Evolutionary conservation across 2,329 filamentous ascomycete genomes (phyloP).

Genomic region (Byssoonygena ceratinophila): DNA sequence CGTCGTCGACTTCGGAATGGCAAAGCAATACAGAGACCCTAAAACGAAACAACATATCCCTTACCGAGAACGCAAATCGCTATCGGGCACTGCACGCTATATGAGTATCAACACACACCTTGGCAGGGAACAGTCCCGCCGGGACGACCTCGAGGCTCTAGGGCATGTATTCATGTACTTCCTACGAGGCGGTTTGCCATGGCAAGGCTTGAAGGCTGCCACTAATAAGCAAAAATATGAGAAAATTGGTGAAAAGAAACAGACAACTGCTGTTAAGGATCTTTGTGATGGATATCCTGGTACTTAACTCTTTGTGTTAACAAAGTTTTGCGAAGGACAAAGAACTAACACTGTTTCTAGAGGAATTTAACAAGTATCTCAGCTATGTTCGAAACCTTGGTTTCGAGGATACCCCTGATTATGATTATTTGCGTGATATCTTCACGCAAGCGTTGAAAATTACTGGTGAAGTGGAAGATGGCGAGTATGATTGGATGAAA

Average conservation of each 20-base stretch:
- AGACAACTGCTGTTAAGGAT: conserved; percentile 93
- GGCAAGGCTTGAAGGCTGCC: conserved; percentile 58
- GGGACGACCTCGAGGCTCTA: conserved; percentile 86
- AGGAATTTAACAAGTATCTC: conserved; percentile 96
- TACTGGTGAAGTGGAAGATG: conserved; percentile 87
- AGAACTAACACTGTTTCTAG: conserved; percentile 37
- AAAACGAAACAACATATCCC: conserved; percentile 99
- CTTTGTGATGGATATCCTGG: conserved; percentile 87
- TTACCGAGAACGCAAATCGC: conserved; percentile 89
- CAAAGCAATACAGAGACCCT: conserved; percentile 96
- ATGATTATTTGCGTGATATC: conserved; percentile 91
- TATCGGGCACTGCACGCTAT: conserved; percentile 93
- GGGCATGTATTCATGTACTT: conserved; percentile 64
- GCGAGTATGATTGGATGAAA: conserved; percentile 99
- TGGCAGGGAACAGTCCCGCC: conserved; percentile 86
- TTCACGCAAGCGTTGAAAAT: conserved; percentile 95
- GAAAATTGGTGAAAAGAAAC: conserved; percentile 99
- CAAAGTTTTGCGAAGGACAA: background rate
- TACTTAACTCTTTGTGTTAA: conserved; percentile 25
- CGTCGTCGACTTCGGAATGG: conserved; percentile 98
- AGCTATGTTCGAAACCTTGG: conserved; percentile 95
- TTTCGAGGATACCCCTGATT: conserved; percentile 96
- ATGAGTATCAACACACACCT: conserved; percentile 99
- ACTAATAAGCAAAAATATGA: conserved; percentile 96
- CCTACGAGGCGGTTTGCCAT: conserved; percentile 54